Conservation (phyloP, 805 yeast genomes). For the Tetrapisispora arboricola region DNA sequence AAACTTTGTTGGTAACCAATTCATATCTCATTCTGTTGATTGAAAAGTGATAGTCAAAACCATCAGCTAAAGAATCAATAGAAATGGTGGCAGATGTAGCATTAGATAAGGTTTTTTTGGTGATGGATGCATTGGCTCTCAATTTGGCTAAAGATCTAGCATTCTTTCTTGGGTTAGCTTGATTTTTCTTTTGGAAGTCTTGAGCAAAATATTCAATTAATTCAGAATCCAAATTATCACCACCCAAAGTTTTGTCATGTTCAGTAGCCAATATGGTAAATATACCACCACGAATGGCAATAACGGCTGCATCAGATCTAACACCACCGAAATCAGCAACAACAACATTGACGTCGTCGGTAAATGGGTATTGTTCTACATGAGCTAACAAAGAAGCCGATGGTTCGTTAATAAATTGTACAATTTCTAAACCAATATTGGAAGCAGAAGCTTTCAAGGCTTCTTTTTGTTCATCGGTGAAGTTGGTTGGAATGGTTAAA, state of each 20-base stretch:
- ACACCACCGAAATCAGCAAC: slow-evolving; percentile 97
- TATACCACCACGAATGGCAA: slow-evolving; percentile 89
- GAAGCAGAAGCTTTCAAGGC: slow-evolving; percentile 38
- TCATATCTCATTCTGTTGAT: slow-evolving; percentile 93
- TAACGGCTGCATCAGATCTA: slow-evolving; percentile 89
- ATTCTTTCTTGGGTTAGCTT: slow-evolving; percentile 68
- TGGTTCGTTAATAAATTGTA: slow-evolving; percentile 88
- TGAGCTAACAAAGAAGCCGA: slow-evolving; percentile 85
- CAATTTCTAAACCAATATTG: slow-evolving; percentile 65
- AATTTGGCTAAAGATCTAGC: slow-evolving; percentile 85
- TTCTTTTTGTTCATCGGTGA: not conserved
- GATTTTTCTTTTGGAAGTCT: slow-evolving; percentile 85
- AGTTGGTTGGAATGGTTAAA: slow-evolving; percentile 24
- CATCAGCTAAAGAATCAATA: slow-evolving; percentile 89
- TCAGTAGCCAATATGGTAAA: slow-evolving; percentile 79
- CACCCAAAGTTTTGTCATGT: slow-evolving; percentile 78
- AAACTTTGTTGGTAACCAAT: slow-evolving; percentile 68
- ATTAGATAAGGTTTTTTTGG: slow-evolving; percentile 86
- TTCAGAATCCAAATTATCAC: slow-evolving; percentile 72
- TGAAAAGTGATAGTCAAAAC: slow-evolving; percentile 84
- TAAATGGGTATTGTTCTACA: slow-evolving; percentile 36
- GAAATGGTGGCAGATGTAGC: slow-evolving; percentile 84
- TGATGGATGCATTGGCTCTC: slow-evolving; percentile 66
- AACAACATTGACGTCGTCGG: slow-evolving; percentile 34
- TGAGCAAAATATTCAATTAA: slow-evolving; percentile 77